Percentiles rank a stretch among this genome's conserved stretches.
Evolutionary conservation across 768 basidiomycete genomes (phyloP).

Genomic region (Saitozyma sp.): DNA sequence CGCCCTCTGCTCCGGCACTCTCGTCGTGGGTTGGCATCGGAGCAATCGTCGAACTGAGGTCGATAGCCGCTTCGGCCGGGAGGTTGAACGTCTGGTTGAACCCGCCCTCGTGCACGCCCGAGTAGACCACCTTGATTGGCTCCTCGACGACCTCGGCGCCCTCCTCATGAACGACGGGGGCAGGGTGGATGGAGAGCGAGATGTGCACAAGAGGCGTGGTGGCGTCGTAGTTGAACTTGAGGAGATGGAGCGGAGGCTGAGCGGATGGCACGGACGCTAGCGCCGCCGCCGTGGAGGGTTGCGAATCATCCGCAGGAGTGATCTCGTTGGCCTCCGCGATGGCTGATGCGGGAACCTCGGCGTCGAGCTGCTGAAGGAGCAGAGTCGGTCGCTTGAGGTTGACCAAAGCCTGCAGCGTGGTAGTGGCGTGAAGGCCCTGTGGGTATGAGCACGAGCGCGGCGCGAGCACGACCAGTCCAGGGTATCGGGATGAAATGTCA

Average conservation of each 20-base stretch:
- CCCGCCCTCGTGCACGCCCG: slow-evolving; percentile 72
- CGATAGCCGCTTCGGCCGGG: slow-evolving; percentile 75
- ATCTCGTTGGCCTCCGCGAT: slow-evolving; percentile 17
- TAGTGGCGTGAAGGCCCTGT: slow-evolving; percentile 78
- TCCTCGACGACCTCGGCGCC: slow-evolving; percentile 59
- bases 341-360: slow-evolving; percentile 9
- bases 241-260: slow-evolving; percentile 67
- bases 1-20: slow-evolving; percentile 10
- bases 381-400: slow-evolving; percentile 90
- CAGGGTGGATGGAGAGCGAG: slow-evolving; percentile 71
- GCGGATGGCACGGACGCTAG: slow-evolving; percentile 49
- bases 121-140: slow-evolving; percentile 57
- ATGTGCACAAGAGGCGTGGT: slow-evolving; percentile 82
- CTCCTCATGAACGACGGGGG: slow-evolving; percentile 52
- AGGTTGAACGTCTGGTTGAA: slow-evolving; percentile 73
- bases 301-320: slow-evolving; percentile 59
- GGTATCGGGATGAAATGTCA: not conserved
- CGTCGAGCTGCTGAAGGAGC: slow-evolving; percentile 57
- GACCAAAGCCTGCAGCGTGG: slow-evolving; percentile 88
- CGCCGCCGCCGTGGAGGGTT: slow-evolving; percentile 55
- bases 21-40: slow-evolving; percentile 13
- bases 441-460: not conserved
- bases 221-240: slow-evolving; percentile 91
- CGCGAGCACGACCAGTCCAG: too few species aligned
- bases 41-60: slow-evolving; percentile 59